Conservation (phyloP, 805 yeast genomes). For the Pichia ethanolica region DNA sequence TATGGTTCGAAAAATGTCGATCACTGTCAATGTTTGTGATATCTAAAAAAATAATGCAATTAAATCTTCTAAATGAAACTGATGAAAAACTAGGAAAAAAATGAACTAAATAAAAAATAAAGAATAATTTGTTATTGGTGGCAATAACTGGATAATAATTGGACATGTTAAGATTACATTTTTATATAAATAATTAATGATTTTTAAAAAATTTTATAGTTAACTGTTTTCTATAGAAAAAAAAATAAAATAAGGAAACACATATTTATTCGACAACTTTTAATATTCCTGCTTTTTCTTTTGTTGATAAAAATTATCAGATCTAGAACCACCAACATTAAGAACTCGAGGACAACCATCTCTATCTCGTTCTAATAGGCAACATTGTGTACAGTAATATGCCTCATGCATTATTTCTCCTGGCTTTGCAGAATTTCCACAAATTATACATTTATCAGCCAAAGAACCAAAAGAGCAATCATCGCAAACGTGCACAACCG, state of each 20-base stretch:
- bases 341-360: constrained; percentile 89
- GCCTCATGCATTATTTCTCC: constrained; percentile 56
- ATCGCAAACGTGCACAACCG: constrained; percentile 67
- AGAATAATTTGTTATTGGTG: not conserved
- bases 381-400: constrained; percentile 81
- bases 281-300: constrained; percentile 24
- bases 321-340: constrained; percentile 70
- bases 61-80: not conserved
- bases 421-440: constrained; percentile 41
- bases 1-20: constrained; percentile 41
- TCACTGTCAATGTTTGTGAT: constrained; percentile 28
- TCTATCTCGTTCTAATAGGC: constrained; percentile 64
- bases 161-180: not conserved
- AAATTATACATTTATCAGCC: constrained; percentile 65
- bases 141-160: not conserved
- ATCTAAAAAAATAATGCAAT: constrained; percentile 2
- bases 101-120: not conserved
- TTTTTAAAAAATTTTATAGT: not conserved
- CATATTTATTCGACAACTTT: too few species aligned
- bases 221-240: too few species aligned
- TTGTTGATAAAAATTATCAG: constrained; percentile 58
- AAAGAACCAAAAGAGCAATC: constrained; percentile 74
- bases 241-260: too few species aligned
- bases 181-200: constrained; percentile 1
- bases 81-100: not conserved